Conservation (phyloP, 2,329 filamentous ascomycete genomes). For the Ilyonectria destructans region DNA sequence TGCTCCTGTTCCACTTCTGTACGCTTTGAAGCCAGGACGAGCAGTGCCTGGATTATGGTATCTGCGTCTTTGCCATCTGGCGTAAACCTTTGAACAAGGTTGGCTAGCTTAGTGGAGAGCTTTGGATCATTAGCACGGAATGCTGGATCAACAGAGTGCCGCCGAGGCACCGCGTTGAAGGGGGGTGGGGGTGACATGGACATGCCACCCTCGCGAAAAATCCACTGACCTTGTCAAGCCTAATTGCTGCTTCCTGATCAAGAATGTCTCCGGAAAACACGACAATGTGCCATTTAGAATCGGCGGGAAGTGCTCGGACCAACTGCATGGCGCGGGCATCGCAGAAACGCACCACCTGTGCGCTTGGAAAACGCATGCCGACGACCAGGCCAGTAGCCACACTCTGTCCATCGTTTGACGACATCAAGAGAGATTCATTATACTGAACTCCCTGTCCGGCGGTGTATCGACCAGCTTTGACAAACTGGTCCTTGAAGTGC, state of each 20-base stretch:
- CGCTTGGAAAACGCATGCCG: constrained; percentile 44
- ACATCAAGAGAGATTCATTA: constrained; percentile 27
- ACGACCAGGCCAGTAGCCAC: constrained; percentile 23
- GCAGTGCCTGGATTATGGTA: constrained; percentile 15
- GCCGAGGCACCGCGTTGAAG: background rate
- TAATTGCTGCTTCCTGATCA: background rate
- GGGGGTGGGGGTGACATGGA: too few species aligned
- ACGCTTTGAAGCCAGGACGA: constrained; percentile 27
- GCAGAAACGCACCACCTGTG: constrained; percentile 33
- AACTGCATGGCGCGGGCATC: constrained; percentile 43
- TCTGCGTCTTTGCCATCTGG: background rate
- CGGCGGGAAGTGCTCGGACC: constrained; percentile 26
- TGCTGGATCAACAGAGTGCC: background rate
- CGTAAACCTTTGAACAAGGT: constrained; percentile 3
- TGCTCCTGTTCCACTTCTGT: constrained; percentile 20
- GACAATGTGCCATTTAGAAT: constrained; percentile 44
- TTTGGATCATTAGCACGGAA: background rate
- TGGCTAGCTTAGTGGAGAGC: constrained; percentile 4
- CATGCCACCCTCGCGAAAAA: background rate
- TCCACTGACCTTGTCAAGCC: constrained; percentile 16
- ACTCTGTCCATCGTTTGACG: background rate
- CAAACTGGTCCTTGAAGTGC: constrained; percentile 31
- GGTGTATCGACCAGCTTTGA: constrained; percentile 39
- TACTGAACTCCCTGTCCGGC: constrained; percentile 35
- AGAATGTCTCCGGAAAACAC: constrained; percentile 28